A percentile compares a stretch with the other conserved stretches of the same genome.
Evolutionary conservation across 2,329 filamentous ascomycete genomes (phyloP).

Genomic region (Diaporthe sp.): DNA sequence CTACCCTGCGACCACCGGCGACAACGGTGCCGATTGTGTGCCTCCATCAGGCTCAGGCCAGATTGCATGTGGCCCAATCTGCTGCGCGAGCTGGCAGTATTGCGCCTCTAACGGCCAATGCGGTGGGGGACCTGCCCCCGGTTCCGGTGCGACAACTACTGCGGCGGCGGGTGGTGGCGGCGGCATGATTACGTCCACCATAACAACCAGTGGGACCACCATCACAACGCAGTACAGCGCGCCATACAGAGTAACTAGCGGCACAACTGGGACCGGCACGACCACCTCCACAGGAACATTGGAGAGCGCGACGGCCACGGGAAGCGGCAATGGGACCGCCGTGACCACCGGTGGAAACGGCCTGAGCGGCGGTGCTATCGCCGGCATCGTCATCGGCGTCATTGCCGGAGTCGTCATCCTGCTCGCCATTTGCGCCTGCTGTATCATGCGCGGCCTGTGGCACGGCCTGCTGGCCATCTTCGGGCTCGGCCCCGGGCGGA

Average conservation of each 20-base stretch:
- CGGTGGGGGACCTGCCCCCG: conserved; percentile 58
- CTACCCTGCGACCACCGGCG: conserved; percentile 61
- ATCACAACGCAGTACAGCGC: conserved; percentile 69
- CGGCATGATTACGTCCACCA: conserved; percentile 42
- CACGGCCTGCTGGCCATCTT: conserved; percentile 71
- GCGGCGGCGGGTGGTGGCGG: conserved; percentile 42
- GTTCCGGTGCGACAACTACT: conserved; percentile 51
- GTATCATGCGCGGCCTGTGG: conserved; percentile 75
- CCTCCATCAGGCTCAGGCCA: conserved; percentile 64
- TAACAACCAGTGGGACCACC: conserved; percentile 60
- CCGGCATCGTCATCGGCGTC: conserved; percentile 83
- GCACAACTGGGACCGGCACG: conserved; percentile 60
- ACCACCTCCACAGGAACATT: conserved; percentile 68
- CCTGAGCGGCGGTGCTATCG: conserved; percentile 81
- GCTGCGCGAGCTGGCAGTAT: conserved; percentile 78
- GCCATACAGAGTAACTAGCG: conserved; percentile 67
- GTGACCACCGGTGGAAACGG: conserved; percentile 52
- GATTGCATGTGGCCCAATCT: conserved; percentile 75
- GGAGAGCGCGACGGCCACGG: conserved; percentile 56
- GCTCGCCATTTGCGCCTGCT: conserved; percentile 81
- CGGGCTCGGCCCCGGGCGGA: conserved; percentile 68
- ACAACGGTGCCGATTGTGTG: conserved; percentile 62
- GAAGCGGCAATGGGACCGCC: conserved; percentile 53
- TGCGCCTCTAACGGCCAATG: conserved; percentile 74
- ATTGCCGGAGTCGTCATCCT: conserved; percentile 77